These are phyloP conservation scores for Dioszegia crocea DNA, from an alignment of 768 basidiomycete species.

Conservation along the genomic window DNA sequence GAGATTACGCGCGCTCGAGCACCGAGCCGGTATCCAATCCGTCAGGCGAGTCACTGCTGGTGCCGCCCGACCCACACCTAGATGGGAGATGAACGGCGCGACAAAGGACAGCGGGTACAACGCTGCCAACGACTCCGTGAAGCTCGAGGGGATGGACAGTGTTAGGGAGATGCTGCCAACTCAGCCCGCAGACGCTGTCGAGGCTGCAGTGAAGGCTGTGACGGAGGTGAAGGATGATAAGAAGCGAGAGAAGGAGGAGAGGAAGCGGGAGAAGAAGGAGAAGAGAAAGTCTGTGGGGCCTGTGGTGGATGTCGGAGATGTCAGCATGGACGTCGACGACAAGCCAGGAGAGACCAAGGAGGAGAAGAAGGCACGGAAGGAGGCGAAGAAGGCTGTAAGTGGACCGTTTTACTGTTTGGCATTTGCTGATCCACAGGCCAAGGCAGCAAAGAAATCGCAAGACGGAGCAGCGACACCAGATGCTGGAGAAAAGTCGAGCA, in stretches of 20 bases:
- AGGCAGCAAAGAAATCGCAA: conserved; percentile 43
- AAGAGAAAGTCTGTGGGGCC: conserved; percentile 56
- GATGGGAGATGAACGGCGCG: conserved; percentile 73
- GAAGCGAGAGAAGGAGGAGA: conserved; percentile 74
- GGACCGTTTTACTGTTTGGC: background rate
- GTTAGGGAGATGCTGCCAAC: conserved; percentile 64
- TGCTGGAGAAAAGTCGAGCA: conserved; percentile 47
- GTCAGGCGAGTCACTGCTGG: conserved; percentile 60
- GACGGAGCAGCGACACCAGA: conserved; percentile 50
- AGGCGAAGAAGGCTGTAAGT: conserved; percentile 64
- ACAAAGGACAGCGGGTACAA: conserved; percentile 69
- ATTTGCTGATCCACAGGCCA: conserved; percentile 29
- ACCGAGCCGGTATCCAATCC: conserved; percentile 68
- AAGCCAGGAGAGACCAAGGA: conserved; percentile 64
- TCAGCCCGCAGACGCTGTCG: conserved; percentile 70
- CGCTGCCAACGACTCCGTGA: conserved; percentile 70
- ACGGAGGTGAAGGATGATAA: conserved; percentile 85
- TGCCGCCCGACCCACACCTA: conserved; percentile 62
- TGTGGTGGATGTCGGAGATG: conserved; percentile 26
- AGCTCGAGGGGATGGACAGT: conserved; percentile 9
- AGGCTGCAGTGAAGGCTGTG: conserved; percentile 68
- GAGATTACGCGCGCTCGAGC: conserved; percentile 80
- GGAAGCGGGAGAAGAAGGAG: conserved; percentile 56
- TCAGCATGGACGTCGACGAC: conserved; percentile 49
- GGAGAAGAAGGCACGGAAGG: conserved; percentile 67